A percentile compares a stretch with the other conserved stretches of the same genome.
These are phyloP conservation scores for Cylindrodendrum hubeiense DNA, from an alignment of 2,329 filamentous ascomycete genomes.

Conservation along the genomic window DNA sequence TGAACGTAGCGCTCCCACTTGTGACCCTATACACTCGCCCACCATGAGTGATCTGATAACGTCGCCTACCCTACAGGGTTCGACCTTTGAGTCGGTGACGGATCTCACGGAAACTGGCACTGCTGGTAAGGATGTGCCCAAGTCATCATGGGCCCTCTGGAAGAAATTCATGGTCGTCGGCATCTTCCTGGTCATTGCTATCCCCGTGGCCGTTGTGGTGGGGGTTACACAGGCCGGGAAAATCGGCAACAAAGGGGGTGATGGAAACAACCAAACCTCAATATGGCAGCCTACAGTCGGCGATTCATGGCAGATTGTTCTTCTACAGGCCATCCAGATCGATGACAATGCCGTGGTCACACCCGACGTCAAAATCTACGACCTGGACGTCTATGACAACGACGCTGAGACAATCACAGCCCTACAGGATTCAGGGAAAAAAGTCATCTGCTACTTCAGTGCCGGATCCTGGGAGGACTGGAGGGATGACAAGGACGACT, in stretches of 20 bases:
- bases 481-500: slow-evolving; percentile 68
- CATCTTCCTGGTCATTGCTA: background rate
- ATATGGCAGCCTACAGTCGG: background rate
- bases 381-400: slow-evolving; percentile 68
- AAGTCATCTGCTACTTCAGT: slow-evolving; percentile 81
- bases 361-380: slow-evolving; percentile 62
- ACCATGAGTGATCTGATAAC: background rate
- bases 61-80: background rate
- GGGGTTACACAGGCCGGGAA: background rate
- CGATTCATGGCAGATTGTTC: slow-evolving; percentile 14
- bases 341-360: slow-evolving; percentile 4
- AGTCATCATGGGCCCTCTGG: background rate
- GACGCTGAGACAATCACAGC: slow-evolving; percentile 57
- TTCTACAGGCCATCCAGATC: background rate
- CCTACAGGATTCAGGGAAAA: slow-evolving; percentile 67
- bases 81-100: too few relatives aligned
- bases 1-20: background rate
- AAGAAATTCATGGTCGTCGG: background rate
- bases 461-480: slow-evolving; percentile 76
- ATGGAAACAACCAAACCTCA: background rate
- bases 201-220: background rate
- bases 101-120: background rate
- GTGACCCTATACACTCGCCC: background rate
- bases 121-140: background rate
- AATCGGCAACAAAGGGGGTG: background rate